phyloP scores from a whole-genome alignment of 2,329 filamentous ascomycete genomes.

The Elsinoe fawcettii region DNA sequence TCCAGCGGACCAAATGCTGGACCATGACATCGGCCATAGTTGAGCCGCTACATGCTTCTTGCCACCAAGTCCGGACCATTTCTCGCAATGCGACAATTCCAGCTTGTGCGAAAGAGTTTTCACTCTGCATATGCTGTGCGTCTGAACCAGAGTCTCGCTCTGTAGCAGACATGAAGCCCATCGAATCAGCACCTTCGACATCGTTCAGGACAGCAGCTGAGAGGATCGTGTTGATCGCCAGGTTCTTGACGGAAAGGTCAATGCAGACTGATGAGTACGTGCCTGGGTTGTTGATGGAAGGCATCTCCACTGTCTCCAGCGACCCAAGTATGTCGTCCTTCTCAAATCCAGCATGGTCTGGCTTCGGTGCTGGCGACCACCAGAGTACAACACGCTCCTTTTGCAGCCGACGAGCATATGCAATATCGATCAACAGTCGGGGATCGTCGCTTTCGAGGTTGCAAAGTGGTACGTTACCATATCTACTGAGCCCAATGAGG shows the following conservation, averaged over 20 bases:
- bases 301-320: slow-evolving; percentile 84
- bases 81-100: slow-evolving; percentile 85
- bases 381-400: slow-evolving; percentile 90
- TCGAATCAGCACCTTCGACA: slow-evolving; percentile 78
- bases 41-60: slow-evolving; percentile 61
- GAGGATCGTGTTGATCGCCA: slow-evolving; percentile 95
- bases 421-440: slow-evolving; percentile 88
- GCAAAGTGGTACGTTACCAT: slow-evolving; percentile 89
- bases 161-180: slow-evolving; percentile 57
- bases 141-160: slow-evolving; percentile 8
- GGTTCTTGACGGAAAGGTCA: slow-evolving; percentile 84
- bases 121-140: slow-evolving; percentile 65
- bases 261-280: slow-evolving; percentile 96
- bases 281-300: slow-evolving; percentile 82
- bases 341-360: slow-evolving; percentile 94
- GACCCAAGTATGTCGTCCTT: slow-evolving; percentile 78
- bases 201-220: slow-evolving; percentile 96
- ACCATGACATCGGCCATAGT: slow-evolving; percentile 98
- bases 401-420: slow-evolving; percentile 83
- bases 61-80: slow-evolving; percentile 99
- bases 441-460: slow-evolving; percentile 94
- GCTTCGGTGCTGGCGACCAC: slow-evolving; percentile 84
- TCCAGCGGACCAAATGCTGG: slow-evolving; percentile 94
- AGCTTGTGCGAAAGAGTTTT: slow-evolving; percentile 87
- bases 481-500: slow-evolving; percentile 76